Evolutionary conservation across 345 rosid species (phyloP).

Genomic region (Noccaea caerulescens): DNA sequence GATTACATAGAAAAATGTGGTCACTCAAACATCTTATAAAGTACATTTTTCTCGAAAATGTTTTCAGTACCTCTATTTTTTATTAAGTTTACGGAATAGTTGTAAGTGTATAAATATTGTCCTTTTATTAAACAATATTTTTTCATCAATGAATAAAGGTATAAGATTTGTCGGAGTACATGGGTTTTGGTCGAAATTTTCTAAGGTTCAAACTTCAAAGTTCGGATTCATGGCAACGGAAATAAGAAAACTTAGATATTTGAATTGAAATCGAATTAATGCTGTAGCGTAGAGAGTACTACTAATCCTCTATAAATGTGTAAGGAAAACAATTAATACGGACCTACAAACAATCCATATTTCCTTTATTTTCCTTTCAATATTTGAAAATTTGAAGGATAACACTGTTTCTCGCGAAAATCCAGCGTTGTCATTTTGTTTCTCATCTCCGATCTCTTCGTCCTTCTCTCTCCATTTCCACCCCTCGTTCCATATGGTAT

Average conservation of each 20-base stretch:
- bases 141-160: neutral
- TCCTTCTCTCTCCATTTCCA: slow-evolving; percentile 25
- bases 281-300: neutral
- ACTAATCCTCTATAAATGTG: neutral
- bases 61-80: too few species aligned
- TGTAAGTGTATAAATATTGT: neutral
- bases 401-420: slow-evolving; percentile 29
- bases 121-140: neutral
- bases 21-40: neutral
- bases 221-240: neutral
- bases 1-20: neutral
- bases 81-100: too few species aligned
- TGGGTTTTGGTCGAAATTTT: neutral
- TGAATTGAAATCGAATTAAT: neutral
- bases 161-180: neutral
- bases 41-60: neutral
- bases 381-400: neutral
- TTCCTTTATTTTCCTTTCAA: neutral
- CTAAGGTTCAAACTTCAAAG: too few species aligned
- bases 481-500: neutral
- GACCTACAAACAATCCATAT: neutral
- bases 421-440: slow-evolving; percentile 30
- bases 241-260: neutral
- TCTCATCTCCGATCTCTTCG: slow-evolving; percentile 38
- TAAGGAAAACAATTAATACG: neutral